Evolutionary conservation across 2,329 filamentous ascomycete species (phyloP).

Genomic region (Fusarium tanahbumbuense): DNA sequence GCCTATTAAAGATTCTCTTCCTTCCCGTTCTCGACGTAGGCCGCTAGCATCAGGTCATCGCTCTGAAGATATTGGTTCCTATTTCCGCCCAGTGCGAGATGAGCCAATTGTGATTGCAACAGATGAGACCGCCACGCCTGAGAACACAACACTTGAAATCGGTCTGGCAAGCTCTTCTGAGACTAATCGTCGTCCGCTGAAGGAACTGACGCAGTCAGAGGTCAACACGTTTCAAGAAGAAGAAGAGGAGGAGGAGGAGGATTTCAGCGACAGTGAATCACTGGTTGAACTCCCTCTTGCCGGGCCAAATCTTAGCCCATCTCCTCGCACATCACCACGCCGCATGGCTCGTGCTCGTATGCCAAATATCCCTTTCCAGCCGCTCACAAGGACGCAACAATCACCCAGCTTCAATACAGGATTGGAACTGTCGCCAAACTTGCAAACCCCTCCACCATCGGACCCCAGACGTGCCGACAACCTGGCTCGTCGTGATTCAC

Average conservation of each 20-base stretch:
- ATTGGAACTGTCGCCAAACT: slow-evolving; percentile 1
- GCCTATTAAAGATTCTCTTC: slow-evolving; percentile 3
- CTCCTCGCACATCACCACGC: slow-evolving; percentile 17
- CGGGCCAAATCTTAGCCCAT: slow-evolving; percentile 10
- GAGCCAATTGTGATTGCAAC: slow-evolving; percentile 50
- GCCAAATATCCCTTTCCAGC: slow-evolving; percentile 19
- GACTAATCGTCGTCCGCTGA: slow-evolving; percentile 37
- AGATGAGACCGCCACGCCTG: slow-evolving; percentile 51
- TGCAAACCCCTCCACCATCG: slow-evolving; percentile 46
- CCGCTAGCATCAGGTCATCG: slow-evolving; percentile 13
- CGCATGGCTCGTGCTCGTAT: slow-evolving; percentile 1
- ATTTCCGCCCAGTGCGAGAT: slow-evolving; percentile 44
- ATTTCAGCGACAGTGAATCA: slow-evolving; percentile 3
- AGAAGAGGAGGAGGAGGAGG: slow-evolving; percentile 32
- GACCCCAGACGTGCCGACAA: slow-evolving; percentile 25
- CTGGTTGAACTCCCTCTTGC: background rate
- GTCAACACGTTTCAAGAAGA: slow-evolving; percentile 36
- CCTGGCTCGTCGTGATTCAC: slow-evolving; percentile 7
- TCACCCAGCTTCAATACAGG: slow-evolving; percentile 1
- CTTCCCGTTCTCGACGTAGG: slow-evolving; percentile 3
- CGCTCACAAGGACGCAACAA: slow-evolving; percentile 12
- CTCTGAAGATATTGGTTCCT: slow-evolving; percentile 48
- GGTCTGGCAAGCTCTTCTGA: slow-evolving; percentile 5
- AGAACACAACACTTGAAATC: slow-evolving; percentile 15
- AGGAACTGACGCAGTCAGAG: slow-evolving; percentile 39